phyloP scores from a whole-genome alignment of 75 land plant species.

The Chamaecyparis obtusa region DNA sequence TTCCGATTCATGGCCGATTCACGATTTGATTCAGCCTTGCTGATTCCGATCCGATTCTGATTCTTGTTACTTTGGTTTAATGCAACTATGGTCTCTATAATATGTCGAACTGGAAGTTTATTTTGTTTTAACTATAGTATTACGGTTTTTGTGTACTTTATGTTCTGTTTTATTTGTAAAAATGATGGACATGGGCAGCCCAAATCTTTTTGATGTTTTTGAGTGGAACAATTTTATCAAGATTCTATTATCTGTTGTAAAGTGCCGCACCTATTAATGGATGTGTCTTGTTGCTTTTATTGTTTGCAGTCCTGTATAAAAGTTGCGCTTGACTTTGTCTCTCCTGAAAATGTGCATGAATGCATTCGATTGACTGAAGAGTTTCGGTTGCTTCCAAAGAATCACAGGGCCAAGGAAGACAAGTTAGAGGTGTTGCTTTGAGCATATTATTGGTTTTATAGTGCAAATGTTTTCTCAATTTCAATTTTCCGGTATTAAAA shows the following conservation, averaged over 20 bases:
- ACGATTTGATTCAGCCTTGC: no score
- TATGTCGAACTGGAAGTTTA: no score
- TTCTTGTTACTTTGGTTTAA: no score
- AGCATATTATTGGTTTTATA: not conserved
- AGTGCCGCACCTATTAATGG: not conserved
- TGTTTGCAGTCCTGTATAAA: constrained; percentile 60
- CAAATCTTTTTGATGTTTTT: not conserved
- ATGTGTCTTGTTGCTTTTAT: not conserved
- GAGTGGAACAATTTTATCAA: not conserved
- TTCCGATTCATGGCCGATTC: no score
- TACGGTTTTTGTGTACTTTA: not conserved
- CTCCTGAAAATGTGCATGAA: constrained; percentile 56
- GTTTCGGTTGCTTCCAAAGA: constrained; percentile 47
- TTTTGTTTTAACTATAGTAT: no score
- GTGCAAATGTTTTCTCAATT: not conserved
- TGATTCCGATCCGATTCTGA: no score
- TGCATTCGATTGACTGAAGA: constrained; percentile 47
- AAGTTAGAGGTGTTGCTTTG: constrained; percentile 46
- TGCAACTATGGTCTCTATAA: no score
- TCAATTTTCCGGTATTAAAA: not conserved
- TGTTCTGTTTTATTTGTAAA: not conserved
- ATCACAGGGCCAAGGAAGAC: constrained; percentile 66
- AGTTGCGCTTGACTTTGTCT: constrained; percentile 64
- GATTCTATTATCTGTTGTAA: not conserved
- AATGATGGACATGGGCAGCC: not conserved